phyloP scores from a whole-genome alignment of 1,284 basidiomycete genomes.

The Exobasidium cylindrosporum region DNA sequence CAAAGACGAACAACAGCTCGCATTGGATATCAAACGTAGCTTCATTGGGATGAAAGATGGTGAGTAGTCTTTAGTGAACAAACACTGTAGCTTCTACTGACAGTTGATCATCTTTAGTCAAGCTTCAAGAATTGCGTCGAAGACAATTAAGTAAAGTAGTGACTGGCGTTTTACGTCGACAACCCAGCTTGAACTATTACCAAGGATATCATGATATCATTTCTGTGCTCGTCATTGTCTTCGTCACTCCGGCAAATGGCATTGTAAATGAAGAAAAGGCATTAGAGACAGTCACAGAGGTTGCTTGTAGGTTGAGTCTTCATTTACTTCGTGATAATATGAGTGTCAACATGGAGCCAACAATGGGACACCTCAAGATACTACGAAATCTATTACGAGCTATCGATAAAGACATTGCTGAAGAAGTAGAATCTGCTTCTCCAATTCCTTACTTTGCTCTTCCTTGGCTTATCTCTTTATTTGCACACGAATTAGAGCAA shows the following conservation, averaged over 20 bases:
- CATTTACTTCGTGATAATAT: conserved; percentile 83
- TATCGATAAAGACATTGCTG: neutral
- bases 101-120: conserved; percentile 1
- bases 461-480: conserved; percentile 82
- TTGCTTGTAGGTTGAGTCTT: conserved; percentile 67
- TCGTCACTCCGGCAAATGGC: neutral
- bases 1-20: conserved; percentile 46
- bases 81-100: neutral
- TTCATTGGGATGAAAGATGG: conserved; percentile 28
- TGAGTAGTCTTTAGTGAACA: conserved; percentile 1
- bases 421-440: conserved; percentile 64
- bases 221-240: conserved; percentile 70
- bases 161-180: conserved; percentile 69
- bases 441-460: conserved; percentile 81
- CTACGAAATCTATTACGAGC: conserved; percentile 20
- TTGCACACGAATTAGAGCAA: conserved; percentile 73
- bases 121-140: conserved; percentile 16
- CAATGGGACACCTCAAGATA: conserved; percentile 76
- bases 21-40: conserved; percentile 49
- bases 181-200: conserved; percentile 72
- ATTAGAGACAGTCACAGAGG: conserved; percentile 15
- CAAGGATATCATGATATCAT: conserved; percentile 91
- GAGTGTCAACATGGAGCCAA: conserved; percentile 76
- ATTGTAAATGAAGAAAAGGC: neutral
- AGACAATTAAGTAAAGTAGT: conserved; percentile 36